Evolutionary conservation across 176 grass and related monocot genomes (phyloP), one percentile per base, ranked within the genome.

Genomic region (Eleusine indica): DNA sequence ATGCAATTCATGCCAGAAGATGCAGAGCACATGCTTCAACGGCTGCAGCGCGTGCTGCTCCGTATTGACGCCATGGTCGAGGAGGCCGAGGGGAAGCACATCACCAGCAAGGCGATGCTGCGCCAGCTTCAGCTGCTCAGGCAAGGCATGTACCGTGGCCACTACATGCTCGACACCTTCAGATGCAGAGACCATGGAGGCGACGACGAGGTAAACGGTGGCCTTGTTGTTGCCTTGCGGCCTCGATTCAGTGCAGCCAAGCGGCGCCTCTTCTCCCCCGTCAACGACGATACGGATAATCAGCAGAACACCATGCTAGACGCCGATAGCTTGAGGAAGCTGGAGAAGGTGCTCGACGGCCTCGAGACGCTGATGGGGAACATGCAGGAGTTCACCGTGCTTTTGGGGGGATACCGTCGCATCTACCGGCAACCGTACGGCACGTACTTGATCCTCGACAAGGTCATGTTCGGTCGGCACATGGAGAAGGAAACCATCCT

Each of bases 91-190:
- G 51, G 70, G 4, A 40, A 82, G 51, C 62, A n/a, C 41, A 65
- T 89, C 87, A 81, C 77, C 51, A 89, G 81, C 60, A 40, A 69
- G 70, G 77, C 49, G 12, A 89, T 85, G 87, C 82, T 89, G 41
- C 63, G 32, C 5, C 87, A 81, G 82, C 77, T 89, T 25, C 42
- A 76, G 38, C 8, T 35, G 81, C 58, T 89, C 8, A 74, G 75
- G 6, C 75, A 84, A 2, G 75, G 60, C 75, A 84, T 88, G 87
- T 84, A 88, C 49, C 6, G 9, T 0, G 87, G 87, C 29, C 17
- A 84, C 81, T 79, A 60, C 87, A 48, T 84, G 60, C 87, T 88
- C 40, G 87, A 88, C 62, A 46, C 87, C 75, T 35, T 84, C 49
- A 74, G 46, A 2, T 74, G 39, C 19, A 44, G 15, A 7, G 77